Percentiles rank a stretch among this genome's conserved stretches.
Conservation (phyloP, 352 stramenopile genomes). For the Pythium diclinum region DNA sequence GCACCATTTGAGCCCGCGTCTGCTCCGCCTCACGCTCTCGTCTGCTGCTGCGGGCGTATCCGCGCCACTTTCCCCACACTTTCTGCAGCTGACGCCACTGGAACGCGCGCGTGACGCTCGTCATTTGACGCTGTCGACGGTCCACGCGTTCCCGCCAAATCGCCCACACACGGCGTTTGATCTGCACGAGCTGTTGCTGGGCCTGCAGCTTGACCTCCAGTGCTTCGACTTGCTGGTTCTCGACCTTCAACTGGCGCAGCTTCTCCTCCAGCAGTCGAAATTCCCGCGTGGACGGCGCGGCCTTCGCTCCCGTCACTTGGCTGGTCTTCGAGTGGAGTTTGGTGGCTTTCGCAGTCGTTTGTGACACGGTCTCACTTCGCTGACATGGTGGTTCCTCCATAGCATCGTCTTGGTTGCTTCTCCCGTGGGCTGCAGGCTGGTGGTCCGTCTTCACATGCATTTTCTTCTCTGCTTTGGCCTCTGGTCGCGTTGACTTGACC, state of each 20-base stretch:
- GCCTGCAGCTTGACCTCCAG: conserved; percentile 13
- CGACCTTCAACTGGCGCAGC: conserved; percentile 16
- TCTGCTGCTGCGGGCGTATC: background rate
- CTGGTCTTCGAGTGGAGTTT: background rate
- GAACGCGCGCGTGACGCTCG: conserved; percentile 16
- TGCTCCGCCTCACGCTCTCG: conserved; percentile 17
- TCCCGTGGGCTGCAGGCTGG: background rate
- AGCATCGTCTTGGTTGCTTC: conserved; percentile 3
- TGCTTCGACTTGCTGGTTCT: conserved; percentile 23
- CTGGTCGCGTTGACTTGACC: background rate
- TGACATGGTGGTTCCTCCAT: background rate
- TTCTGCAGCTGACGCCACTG: conserved; percentile 28
- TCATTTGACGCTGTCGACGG: conserved; percentile 5
- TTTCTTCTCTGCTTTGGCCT: background rate
- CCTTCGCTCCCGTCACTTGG: background rate
- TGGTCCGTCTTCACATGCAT: background rate
- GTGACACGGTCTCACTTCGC: background rate
- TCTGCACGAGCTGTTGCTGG: conserved; percentile 9
- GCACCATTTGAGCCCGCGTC: conserved; percentile 18
- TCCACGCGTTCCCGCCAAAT: conserved; percentile 23
- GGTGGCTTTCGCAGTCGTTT: background rate
- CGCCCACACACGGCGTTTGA: conserved; percentile 25
- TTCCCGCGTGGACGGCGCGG: conserved; percentile 3
- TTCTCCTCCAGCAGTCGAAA: conserved; percentile 18
- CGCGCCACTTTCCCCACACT: conserved; percentile 26